Conservation (phyloP, 805 yeast species). For the Wickerhamiella bombiphila region DNA sequence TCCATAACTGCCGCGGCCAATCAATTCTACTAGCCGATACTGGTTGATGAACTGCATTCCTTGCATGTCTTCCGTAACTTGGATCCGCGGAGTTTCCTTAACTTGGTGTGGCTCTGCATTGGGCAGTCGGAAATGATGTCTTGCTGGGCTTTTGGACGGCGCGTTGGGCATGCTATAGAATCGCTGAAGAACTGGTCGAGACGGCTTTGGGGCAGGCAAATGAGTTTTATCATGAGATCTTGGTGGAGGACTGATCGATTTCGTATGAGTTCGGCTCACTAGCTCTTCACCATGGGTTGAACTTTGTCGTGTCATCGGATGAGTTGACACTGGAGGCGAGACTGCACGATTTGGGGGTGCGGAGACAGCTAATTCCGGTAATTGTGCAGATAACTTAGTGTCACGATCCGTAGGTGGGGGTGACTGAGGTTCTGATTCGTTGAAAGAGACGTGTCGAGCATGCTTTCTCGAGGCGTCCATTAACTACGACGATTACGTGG, state of each 20-base stretch:
- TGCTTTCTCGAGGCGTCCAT: not conserved
- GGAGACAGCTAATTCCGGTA: too few relatives aligned
- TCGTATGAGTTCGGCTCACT: too few relatives aligned
- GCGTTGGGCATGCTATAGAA: conserved; percentile 23
- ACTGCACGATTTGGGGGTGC: too few relatives aligned
- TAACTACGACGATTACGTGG: not conserved
- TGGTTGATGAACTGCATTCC: conserved; percentile 24
- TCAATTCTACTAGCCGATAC: conserved; percentile 54
- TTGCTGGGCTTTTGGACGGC: conserved; percentile 21
- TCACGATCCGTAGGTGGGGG: conserved; percentile 3
- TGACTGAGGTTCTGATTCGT: not conserved
- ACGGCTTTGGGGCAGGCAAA: too few relatives aligned
- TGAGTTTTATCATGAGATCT: too few relatives aligned
- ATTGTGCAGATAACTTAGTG: too few relatives aligned
- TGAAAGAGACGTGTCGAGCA: not conserved
- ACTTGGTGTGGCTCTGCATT: conserved; percentile 22
- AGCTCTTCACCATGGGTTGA: too few relatives aligned
- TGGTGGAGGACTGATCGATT: too few relatives aligned
- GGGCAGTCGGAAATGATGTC: conserved; percentile 25
- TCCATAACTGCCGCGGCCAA: conserved; percentile 88
- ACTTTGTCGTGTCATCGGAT: too few relatives aligned
- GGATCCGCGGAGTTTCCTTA: conserved; percentile 23
- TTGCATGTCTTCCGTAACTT: conserved; percentile 18
- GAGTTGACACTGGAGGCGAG: too few relatives aligned
- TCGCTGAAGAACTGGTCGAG: conserved; percentile 23